Percentiles rank a stretch among this genome's conserved stretches.
phyloP scores from a whole-genome alignment of 2,329 filamentous ascomycete genomes.

The Macrophomina pseudophaseolina region DNA sequence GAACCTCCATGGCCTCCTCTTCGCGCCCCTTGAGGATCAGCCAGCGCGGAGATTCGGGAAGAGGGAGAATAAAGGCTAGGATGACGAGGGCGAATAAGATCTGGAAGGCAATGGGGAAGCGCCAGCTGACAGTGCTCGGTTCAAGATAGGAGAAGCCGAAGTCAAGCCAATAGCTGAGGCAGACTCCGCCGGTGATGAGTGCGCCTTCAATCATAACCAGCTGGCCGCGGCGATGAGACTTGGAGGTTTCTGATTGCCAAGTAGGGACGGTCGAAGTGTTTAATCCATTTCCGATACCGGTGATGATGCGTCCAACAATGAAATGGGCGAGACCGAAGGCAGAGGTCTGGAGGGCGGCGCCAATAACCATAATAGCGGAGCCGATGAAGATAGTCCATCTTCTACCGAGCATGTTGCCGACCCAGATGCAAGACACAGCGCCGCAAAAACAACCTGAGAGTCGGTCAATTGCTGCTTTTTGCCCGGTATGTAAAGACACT shows the following conservation, averaged over 20 bases:
- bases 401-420: constrained; percentile 65
- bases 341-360: constrained; percentile 63
- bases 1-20: constrained; percentile 47
- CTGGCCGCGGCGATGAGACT: constrained; percentile 52
- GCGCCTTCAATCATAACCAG: constrained; percentile 56
- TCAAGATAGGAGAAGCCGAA: constrained; percentile 58
- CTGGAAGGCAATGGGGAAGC: constrained; percentile 64
- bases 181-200: constrained; percentile 51
- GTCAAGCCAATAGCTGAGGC: constrained; percentile 48
- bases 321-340: constrained; percentile 53
- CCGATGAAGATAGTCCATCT: constrained; percentile 65
- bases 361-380: constrained; percentile 62
- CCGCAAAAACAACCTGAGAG: constrained; percentile 49
- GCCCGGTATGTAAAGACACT: constrained; percentile 35
- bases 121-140: constrained; percentile 51
- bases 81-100: constrained; percentile 62
- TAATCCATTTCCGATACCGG: constrained; percentile 55
- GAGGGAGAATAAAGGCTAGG: constrained; percentile 52
- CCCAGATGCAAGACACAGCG: constrained; percentile 49
- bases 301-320: constrained; percentile 56
- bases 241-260: constrained; percentile 55
- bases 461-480: constrained; percentile 36
- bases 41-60: constrained; percentile 65
- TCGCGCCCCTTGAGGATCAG: constrained; percentile 62
- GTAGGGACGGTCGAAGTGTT: constrained; percentile 50